These are phyloP conservation scores for Boletus bicolor DNA, from an alignment of 768 basidiomycete species.

Conservation along the genomic window DNA sequence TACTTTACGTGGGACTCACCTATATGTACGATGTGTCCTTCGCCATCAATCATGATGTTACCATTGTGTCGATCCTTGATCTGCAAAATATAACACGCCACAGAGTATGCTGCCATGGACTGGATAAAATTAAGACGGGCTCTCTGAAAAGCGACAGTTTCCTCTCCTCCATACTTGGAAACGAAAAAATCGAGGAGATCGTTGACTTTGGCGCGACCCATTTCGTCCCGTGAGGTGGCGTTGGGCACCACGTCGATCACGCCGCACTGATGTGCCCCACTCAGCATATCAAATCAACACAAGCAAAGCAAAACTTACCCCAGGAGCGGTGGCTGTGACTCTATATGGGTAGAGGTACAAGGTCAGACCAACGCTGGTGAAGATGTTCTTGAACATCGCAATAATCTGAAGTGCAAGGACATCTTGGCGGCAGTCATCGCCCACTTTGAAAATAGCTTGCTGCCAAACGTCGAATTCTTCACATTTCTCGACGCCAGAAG, in stretches of 20 bases:
- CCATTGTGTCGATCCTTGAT: constrained; percentile 99
- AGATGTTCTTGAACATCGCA: constrained; percentile 99
- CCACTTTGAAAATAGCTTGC: constrained; percentile 99
- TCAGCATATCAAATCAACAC: background rate
- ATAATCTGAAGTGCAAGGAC: constrained; percentile 96
- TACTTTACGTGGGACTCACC: constrained; percentile 48
- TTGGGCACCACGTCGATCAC: constrained; percentile 99
- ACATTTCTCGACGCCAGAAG: constrained; percentile 52
- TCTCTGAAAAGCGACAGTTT: constrained; percentile 85
- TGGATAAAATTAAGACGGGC: constrained; percentile 96
- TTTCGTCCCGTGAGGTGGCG: constrained; percentile 96
- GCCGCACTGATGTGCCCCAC: constrained; percentile 69
- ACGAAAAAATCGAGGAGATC: constrained; percentile 93
- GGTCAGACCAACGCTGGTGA: constrained; percentile 81
- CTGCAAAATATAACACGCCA: constrained; percentile 96
- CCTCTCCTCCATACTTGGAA: constrained; percentile 87
- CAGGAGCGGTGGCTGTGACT: constrained; percentile 94
- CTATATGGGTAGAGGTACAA: constrained; percentile 94
- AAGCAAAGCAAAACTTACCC: constrained; percentile 51
- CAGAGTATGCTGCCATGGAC: constrained; percentile 98
- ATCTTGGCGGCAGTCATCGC: constrained; percentile 98
- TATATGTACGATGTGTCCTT: constrained; percentile 95
- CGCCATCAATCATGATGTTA: constrained; percentile 99
- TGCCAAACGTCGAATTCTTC: constrained; percentile 90
- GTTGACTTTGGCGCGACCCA: constrained; percentile 98